These are phyloP conservation scores for Chenopodium quinoa DNA, from an alignment of 148 eudicot genomes.

Conservation along the genomic window DNA sequence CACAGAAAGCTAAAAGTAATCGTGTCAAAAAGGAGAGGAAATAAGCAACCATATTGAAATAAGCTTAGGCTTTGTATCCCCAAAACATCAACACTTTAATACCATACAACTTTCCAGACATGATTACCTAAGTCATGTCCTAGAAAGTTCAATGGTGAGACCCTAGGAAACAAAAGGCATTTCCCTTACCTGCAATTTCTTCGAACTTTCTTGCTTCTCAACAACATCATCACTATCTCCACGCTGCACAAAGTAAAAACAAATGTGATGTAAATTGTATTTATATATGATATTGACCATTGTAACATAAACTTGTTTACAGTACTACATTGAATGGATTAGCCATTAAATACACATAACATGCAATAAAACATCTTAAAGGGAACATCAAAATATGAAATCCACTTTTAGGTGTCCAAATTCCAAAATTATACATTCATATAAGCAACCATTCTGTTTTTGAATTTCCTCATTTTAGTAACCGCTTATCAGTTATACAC, in stretches of 20 bases:
- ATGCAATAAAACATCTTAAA: not conserved
- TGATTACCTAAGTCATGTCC: not conserved
- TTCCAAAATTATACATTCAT: not conserved
- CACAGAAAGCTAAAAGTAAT: slow-evolving; percentile 23
- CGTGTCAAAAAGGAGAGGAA: not conserved
- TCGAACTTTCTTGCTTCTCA: slow-evolving; percentile 28
- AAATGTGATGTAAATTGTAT: too few relatives aligned
- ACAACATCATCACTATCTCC: slow-evolving; percentile 30
- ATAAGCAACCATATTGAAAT: too few relatives aligned
- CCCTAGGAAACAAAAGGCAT: not conserved
- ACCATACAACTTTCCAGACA: not conserved
- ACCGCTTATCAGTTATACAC: too few relatives aligned
- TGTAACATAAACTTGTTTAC: not conserved
- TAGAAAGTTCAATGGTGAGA: not conserved
- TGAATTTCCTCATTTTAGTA: not conserved
- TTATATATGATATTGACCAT: too few relatives aligned
- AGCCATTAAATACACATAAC: not conserved
- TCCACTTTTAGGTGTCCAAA: not conserved
- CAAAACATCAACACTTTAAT: not conserved
- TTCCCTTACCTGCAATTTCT: slow-evolving; percentile 45
- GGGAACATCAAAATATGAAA: not conserved
- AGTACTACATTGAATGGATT: not conserved
- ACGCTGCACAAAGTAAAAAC: slow-evolving; percentile 1
- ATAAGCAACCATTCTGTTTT: not conserved
- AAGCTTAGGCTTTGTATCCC: not conserved